These are phyloP conservation scores for Rhodamnia argentea DNA, from an alignment of 345 rosid species.

Conservation along the genomic window DNA sequence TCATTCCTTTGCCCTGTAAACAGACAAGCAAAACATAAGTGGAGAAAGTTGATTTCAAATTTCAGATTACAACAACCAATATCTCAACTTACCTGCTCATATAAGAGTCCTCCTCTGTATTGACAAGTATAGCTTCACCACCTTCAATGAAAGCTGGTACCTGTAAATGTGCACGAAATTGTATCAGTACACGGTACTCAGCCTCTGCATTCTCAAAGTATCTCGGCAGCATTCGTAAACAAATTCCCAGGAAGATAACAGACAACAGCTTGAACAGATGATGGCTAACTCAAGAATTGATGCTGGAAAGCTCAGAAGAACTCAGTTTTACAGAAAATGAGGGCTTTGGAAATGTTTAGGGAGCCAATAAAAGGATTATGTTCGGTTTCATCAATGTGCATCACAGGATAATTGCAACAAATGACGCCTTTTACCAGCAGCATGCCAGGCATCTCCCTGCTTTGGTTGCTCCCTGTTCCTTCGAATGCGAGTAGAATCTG, in stretches of 20 bases:
- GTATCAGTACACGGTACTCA: not conserved
- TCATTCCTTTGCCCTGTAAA: not conserved
- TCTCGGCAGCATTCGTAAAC: not conserved
- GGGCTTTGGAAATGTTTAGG: not conserved
- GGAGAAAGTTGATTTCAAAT: not conserved
- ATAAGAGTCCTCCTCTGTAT: slow-evolving; percentile 63
- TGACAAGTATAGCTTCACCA: slow-evolving; percentile 69
- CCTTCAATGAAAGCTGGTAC: slow-evolving; percentile 66
- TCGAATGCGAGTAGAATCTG: not conserved
- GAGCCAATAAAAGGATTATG: not conserved
- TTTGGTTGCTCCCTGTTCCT: not conserved
- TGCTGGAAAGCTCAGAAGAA: not conserved
- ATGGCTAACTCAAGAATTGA: not conserved
- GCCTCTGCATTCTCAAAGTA: not conserved
- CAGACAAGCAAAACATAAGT: not conserved
- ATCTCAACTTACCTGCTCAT: slow-evolving; percentile 47
- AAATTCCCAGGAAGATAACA: not conserved
- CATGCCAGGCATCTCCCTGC: not conserved
- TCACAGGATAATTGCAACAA: not conserved
- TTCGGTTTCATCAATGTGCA: not conserved
- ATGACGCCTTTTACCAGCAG: not conserved
- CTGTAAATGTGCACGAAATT: slow-evolving; percentile 15
- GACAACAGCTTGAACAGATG: not conserved
- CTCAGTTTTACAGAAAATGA: not conserved
- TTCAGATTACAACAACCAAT: not conserved